phyloP scores from a whole-genome alignment of 768 basidiomycete species.

The Leccinum uliginosum region DNA sequence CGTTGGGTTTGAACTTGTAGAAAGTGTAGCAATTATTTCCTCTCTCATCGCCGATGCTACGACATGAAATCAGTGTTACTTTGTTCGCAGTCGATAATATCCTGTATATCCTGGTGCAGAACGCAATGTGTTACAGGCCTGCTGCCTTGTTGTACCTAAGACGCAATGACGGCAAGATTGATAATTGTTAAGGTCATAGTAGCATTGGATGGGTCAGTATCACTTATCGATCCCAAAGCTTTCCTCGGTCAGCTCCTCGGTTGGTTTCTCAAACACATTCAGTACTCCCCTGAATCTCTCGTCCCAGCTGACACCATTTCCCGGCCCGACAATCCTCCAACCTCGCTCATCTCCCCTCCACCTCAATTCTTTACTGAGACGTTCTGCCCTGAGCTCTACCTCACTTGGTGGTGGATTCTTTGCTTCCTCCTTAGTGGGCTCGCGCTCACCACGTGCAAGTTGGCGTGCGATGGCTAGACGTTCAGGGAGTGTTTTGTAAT shows the following conservation, averaged over 20 bases:
- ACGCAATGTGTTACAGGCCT: not conserved
- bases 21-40: not conserved
- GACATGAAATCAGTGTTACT: not conserved
- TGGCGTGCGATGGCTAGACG: constrained; percentile 71
- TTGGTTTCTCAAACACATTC: constrained; percentile 48
- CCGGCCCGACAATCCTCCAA: constrained; percentile 72
- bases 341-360: constrained; percentile 81
- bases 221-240: not conserved
- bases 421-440: constrained; percentile 82
- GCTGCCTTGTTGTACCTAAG: not conserved
- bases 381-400: constrained; percentile 82
- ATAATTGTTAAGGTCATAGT: not conserved
- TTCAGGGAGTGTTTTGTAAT: constrained; percentile 66
- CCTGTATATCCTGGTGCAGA: not conserved
- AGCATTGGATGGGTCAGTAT: not conserved
- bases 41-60: not conserved
- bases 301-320: constrained; percentile 69
- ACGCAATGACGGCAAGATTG: not conserved
- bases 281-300: constrained; percentile 59
- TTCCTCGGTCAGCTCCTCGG: constrained; percentile 22
- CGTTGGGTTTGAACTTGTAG: not conserved
- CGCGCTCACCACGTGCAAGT: constrained; percentile 67
- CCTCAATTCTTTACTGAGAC: constrained; percentile 81
- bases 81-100: not conserved
- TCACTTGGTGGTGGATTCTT: constrained; percentile 80